Evolutionary conservation across 176 grass and related monocot genomes (phyloP), one percentile per base, ranked within the genome.

Genomic region (Oryza nivara): DNA sequence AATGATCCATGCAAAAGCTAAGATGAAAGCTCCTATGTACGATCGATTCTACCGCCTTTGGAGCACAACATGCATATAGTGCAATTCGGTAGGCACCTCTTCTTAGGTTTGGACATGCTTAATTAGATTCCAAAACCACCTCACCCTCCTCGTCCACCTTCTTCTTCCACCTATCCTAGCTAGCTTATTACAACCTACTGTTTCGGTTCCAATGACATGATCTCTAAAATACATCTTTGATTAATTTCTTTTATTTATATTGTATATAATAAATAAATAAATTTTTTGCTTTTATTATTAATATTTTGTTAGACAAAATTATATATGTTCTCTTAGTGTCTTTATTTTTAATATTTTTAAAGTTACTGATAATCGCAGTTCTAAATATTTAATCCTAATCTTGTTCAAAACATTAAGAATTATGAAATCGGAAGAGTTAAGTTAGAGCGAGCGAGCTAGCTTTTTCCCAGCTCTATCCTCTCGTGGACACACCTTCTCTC

Each of bases 121-220:
- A 58, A 58, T 77, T 26, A 19, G 79, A 84, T 87, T 84, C 89
- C 44, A 84, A 84, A 66, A 66, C 76, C 80, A 66, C 76, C 80
- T 88, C 71, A 74, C 69, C 85, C 70, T 67, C 78, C 81, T 60
- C 41, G 51, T 54, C 87, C 79, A 64, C 84, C 65, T 71, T 65
- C 48, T 32, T 63, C 66, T 32, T 63, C 52, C 35, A 22, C 30
- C 41, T 40, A 34, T 68, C 81, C 83, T 44, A 73, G 36, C 76
- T 40, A 6, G n/a, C 34, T 78, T 34, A 36, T 36, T 36, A 36
- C 35, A 36, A 36, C 35, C 35, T 36, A 3, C 3, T 36, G 35
- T 36, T 36, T 36, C 35, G 35, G 4, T 36, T 36, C 4, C 35
- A 36, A 36, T 36, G 3, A 36, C 3, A 36, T 5, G 4, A 2